Evolutionary conservation across 202 grass and related monocot genomes (phyloP).

Genomic region (Schoenoplectus tabernaemontani): DNA sequence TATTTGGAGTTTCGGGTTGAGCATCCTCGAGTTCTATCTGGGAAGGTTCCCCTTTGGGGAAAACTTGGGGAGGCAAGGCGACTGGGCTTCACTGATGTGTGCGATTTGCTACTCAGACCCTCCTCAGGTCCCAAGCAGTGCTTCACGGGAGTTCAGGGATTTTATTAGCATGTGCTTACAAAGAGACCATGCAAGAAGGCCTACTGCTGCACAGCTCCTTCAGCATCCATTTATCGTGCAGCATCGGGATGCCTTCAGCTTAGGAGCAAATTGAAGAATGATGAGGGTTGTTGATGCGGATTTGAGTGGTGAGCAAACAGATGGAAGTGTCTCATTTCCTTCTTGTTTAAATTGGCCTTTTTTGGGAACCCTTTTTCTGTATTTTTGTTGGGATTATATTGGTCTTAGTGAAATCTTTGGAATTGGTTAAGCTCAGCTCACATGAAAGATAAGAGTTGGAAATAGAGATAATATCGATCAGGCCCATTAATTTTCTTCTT

Average conservation of each 20-base stretch:
- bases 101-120: conserved; percentile 77
- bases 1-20: conserved; percentile 95
- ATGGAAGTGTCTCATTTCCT: conserved; percentile 16
- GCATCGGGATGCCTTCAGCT: not conserved
- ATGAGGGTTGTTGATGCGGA: not conserved
- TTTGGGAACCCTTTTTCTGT: not conserved
- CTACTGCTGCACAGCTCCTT: conserved; percentile 44
- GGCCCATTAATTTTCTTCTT: not conserved
- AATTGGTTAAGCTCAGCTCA: conserved; percentile 22
- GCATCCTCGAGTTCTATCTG: conserved; percentile 89
- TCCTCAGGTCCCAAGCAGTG: conserved; percentile 45
- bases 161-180: conserved; percentile 84
- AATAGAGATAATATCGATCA: conserved; percentile 15
- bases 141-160: conserved; percentile 56
- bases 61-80: conserved; percentile 57
- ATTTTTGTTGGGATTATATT: conserved; percentile 19
- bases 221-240: conserved; percentile 78
- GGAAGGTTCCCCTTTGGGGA: conserved; percentile 85
- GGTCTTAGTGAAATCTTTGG: conserved; percentile 18
- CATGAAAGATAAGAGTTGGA: conserved; percentile 19
- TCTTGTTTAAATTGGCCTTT: conserved; percentile 18
- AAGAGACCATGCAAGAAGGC: conserved; percentile 55
- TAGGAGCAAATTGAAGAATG: conserved; percentile 7
- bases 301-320: conserved; percentile 6
- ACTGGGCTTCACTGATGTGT: conserved; percentile 79